Evolutionary conservation across 2,329 filamentous ascomycete genomes (phyloP), one percentile per base, ranked within the genome.

Genomic region (Colletotrichum chlorophyti): DNA sequence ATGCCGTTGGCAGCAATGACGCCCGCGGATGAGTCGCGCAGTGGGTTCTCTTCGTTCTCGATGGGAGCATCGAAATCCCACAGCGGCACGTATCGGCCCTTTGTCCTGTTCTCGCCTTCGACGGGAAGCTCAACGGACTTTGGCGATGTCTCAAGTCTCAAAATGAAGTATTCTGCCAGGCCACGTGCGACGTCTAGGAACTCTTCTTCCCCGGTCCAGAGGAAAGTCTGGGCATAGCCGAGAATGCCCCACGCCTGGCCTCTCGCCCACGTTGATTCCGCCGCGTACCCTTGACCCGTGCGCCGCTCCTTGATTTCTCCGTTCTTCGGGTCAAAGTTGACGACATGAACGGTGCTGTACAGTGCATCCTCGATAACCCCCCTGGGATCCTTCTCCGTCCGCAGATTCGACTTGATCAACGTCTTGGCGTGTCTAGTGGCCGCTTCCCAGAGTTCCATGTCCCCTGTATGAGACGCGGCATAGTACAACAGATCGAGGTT

Each of bases 181-280:
- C 73, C 73, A 4, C 75, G 72, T 0, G 82, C 76, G 0, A 79
- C 77, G 0, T 76, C 65, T 0, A 82, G 68, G 45, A 81, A 83
- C 2, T 70, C 69, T 0, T 54, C 17, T 1, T 80, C 74, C 10
- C 74, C 74, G 0, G 80, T 82, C 78, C 79, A 82, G 27, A 66
- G 65, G 52, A 79, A 82, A 0, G 78, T 76, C 59, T 82, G 79
- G 0, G 79, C 73, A 46, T 80, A 83, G 0, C 80, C 80, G 14
- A 81, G 68, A 14, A 83, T 77, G 0, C 72, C 75, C 80, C 81
- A 83, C 0, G 79, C 79, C 52, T 83, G 81, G 2, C 81, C 81
- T 11, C 81, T 74, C 5, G 76, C 73, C 81, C 81, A 83, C 0
- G 78, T 82, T 0, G 79, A 82, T 15, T 70, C 65, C 29, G 76